Percentiles rank a stretch among this genome's conserved stretches.
These are phyloP conservation scores for Platanthera guangdongensis DNA, from an alignment of 106 monocot species.

Conservation along the genomic window DNA sequence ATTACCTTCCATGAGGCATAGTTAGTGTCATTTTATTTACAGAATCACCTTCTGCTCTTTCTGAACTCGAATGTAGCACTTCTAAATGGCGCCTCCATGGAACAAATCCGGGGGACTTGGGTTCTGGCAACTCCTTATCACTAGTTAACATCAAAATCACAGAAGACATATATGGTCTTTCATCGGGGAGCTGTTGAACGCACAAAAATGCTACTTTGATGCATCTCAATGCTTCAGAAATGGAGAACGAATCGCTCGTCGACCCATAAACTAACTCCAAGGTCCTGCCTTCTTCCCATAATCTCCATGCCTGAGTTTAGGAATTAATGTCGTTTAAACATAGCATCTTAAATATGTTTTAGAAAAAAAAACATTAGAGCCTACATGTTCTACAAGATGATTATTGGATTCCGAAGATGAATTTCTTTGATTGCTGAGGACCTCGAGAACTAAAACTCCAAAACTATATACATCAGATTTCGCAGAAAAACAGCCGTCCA, in stretches of 20 bases:
- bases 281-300: constrained; percentile 15
- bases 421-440: constrained; percentile 40
- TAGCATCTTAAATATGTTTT: constrained; percentile 8
- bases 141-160: constrained; percentile 21
- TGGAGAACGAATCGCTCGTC: neutral
- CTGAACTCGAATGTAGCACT: no score
- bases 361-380: constrained; percentile 4
- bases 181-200: constrained; percentile 26
- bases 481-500: constrained; percentile 35
- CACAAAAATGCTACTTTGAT: constrained; percentile 32
- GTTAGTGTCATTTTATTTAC: no score
- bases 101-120: constrained; percentile 28
- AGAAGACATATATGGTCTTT: constrained; percentile 31
- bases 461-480: constrained; percentile 69
- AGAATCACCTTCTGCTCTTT: no score
- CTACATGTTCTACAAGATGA: constrained; percentile 35
- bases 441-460: constrained; percentile 43
- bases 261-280: constrained; percentile 15
- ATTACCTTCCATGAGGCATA: no score
- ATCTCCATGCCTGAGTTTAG: constrained; percentile 16
- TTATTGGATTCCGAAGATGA: neutral
- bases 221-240: constrained; percentile 15
- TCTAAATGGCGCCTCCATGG: no score
- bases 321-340: neutral
- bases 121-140: constrained; percentile 14